Evolutionary conservation across 208 protist genomes (phyloP).

Genomic region (Tetramitus jugosus): DNA sequence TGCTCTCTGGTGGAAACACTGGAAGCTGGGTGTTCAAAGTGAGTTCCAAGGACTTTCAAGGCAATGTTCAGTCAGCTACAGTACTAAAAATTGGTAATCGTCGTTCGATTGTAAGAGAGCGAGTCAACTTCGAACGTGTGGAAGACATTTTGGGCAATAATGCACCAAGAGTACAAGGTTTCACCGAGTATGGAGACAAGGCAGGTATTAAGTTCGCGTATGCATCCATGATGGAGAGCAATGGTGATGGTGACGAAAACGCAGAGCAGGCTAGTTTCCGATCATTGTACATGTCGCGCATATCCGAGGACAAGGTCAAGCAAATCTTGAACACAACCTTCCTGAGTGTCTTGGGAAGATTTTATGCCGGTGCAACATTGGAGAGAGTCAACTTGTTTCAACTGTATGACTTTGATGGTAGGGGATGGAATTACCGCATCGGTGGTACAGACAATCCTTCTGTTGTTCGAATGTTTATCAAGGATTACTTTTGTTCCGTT

Average conservation of each 20-base stretch:
- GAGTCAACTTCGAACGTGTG: slow-evolving; percentile 8
- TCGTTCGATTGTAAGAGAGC: neutral
- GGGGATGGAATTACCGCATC: neutral
- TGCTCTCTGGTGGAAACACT: neutral
- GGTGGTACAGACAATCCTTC: neutral
- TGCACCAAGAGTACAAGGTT: neutral
- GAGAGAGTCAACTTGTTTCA: slow-evolving; percentile 3
- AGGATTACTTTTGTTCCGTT: neutral
- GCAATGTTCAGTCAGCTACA: neutral
- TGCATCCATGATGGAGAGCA: neutral
- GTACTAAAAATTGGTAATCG: slow-evolving; percentile 11
- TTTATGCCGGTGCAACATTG: neutral
- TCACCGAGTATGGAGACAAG: neutral
- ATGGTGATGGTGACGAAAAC: neutral
- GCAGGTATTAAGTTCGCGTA: slow-evolving; percentile 17
- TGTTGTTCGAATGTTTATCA: neutral
- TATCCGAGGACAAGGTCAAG: neutral
- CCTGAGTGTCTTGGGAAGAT: neutral
- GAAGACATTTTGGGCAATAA: slow-evolving; percentile 14
- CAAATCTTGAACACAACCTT: neutral
- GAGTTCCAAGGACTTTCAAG: neutral
- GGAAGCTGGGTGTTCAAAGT: neutral
- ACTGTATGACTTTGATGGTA: slow-evolving; percentile 20
- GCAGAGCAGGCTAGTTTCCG: neutral
- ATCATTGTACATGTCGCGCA: neutral